Percentiles rank a stretch among this genome's conserved stretches.
These are phyloP conservation scores for Ramaria rubella DNA, from an alignment of 768 basidiomycete genomes.

Conservation along the genomic window DNA sequence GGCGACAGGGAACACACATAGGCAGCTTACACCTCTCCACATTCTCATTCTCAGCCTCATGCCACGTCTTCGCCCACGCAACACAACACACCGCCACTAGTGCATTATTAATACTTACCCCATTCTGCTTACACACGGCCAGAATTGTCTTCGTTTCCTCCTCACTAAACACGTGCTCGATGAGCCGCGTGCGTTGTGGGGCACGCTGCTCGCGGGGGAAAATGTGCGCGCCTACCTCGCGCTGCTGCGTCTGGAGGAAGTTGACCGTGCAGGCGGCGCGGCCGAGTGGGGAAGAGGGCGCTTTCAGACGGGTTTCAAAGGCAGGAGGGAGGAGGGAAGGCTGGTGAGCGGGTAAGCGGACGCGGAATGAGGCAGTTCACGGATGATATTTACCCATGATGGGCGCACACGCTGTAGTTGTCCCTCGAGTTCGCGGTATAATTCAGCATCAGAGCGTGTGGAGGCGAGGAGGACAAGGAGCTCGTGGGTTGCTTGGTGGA, in stretches of 20 bases:
- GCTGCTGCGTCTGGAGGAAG: constrained; percentile 1
- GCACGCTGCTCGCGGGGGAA: not conserved
- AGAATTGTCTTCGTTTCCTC: constrained; percentile 12
- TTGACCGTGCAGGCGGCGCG: not conserved
- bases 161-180: not conserved
- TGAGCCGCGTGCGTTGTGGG: not conserved
- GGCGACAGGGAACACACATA: not conserved
- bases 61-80: constrained; percentile 16
- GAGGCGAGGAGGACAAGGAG: not conserved
- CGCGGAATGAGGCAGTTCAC: not conserved
- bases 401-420: not conserved
- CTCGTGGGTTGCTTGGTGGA: constrained; percentile 1
- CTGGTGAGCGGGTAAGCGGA: not conserved
- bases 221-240: not conserved
- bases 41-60: not conserved
- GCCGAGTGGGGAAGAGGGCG: not conserved
- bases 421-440: not conserved
- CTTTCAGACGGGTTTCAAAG: not conserved
- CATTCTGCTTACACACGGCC: constrained; percentile 14
- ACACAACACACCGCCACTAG: constrained; percentile 16
- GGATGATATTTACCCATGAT: not conserved
- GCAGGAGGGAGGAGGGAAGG: not conserved
- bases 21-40: not conserved
- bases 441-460: not conserved
- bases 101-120: constrained; percentile 16